Conservation (phyloP, 495 filamentous ascomycete genomes). For the Xylaria bambusicola region DNA sequence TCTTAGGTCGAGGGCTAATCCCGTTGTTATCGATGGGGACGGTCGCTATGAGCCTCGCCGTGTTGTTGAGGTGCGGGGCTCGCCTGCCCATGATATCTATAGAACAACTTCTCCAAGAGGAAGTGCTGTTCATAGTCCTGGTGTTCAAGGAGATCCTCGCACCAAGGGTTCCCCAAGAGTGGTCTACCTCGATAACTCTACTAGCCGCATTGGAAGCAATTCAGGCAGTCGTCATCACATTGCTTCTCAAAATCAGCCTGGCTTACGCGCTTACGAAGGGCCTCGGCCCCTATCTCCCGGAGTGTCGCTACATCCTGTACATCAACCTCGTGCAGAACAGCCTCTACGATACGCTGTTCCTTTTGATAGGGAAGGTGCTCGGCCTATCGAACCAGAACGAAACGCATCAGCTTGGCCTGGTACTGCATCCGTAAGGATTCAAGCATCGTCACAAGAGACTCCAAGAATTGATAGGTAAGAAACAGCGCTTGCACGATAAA, state of each 20-base stretch:
- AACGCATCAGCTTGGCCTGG: background rate
- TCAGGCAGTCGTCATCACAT: slow-evolving; percentile 17
- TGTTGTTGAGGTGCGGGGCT: slow-evolving; percentile 27
- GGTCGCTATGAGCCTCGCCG: slow-evolving; percentile 20
- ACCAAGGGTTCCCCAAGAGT: slow-evolving; percentile 17
- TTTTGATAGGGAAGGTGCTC: background rate
- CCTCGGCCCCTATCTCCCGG: slow-evolving; percentile 2
- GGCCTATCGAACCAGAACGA: background rate
- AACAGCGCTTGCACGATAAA: background rate
- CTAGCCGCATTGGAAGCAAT: slow-evolving; percentile 14
- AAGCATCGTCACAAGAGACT: slow-evolving; percentile 4
- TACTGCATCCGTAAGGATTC: background rate
- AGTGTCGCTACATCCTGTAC: background rate
- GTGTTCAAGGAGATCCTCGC: slow-evolving; percentile 18
- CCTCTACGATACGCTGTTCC: slow-evolving; percentile 1
- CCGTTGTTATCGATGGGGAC: slow-evolving; percentile 25
- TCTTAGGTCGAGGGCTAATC: slow-evolving; percentile 27
- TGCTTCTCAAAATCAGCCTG: slow-evolving; percentile 1
- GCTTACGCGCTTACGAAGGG: slow-evolving; percentile 14
- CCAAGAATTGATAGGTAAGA: slow-evolving; percentile 12
- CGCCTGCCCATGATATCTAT: slow-evolving; percentile 15
- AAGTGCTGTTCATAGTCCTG: slow-evolving; percentile 9
- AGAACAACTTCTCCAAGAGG: slow-evolving; percentile 14
- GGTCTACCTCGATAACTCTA: slow-evolving; percentile 21
- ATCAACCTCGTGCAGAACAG: slow-evolving; percentile 1